Percentiles rank a stretch among this genome's conserved stretches.
Evolutionary conservation across 305 asterid genomes (phyloP).

Genomic region (Ajuga reptans): DNA sequence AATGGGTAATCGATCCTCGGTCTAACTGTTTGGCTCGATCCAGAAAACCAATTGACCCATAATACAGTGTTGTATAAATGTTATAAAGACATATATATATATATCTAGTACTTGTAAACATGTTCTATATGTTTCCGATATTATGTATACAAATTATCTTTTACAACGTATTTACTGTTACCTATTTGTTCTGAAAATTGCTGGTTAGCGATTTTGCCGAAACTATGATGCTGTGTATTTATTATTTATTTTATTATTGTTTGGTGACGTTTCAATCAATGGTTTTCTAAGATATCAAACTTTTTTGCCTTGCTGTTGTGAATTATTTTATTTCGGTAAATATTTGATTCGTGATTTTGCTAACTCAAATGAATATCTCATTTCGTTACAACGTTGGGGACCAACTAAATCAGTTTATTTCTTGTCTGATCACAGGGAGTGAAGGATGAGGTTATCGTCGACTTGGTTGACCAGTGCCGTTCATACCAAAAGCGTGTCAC

Average conservation of each 20-base stretch:
- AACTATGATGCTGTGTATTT: not conserved
- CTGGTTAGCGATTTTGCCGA: not conserved
- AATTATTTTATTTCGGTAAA: not conserved
- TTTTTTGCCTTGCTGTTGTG: not conserved
- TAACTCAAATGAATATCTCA: not conserved
- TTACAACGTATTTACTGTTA: not conserved
- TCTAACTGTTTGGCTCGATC: not conserved
- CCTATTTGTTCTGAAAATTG: not conserved
- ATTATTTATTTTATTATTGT: not conserved
- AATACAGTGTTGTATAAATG: not conserved
- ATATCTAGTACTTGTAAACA: not conserved
- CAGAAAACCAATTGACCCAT: not conserved
- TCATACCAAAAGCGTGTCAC: slow-evolving; percentile 69
- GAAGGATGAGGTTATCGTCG: slow-evolving; percentile 76
- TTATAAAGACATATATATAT: not conserved
- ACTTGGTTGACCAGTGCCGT: slow-evolving; percentile 87
- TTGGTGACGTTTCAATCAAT: not conserved
- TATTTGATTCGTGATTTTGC: not conserved
- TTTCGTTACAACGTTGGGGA: not conserved
- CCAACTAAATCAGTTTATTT: not conserved
- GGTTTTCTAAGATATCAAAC: not conserved
- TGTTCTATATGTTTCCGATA: not conserved
- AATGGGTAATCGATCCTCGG: not conserved
- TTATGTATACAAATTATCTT: not conserved
- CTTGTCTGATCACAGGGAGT: slow-evolving; percentile 39